Percentiles rank a stretch among this genome's conserved stretches.
Conservation (phyloP, 2,329 filamentous ascomycete species). For the Clathrospora elynae region DNA sequence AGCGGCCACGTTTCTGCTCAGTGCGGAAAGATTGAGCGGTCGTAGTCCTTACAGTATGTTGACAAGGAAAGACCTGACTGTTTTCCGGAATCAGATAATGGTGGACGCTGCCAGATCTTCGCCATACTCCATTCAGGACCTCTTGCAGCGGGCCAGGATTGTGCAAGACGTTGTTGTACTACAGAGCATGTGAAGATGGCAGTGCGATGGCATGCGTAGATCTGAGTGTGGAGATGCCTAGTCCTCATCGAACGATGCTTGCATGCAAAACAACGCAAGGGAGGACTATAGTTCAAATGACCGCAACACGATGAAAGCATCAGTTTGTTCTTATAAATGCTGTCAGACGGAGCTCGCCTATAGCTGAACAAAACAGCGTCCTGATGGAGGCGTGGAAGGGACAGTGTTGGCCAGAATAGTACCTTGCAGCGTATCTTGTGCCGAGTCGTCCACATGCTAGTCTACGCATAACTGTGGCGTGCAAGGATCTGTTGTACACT, state of each 20-base stretch:
- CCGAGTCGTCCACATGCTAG: too few relatives aligned
- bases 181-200: conserved; percentile 32
- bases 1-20: too few relatives aligned
- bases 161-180: conserved; percentile 25
- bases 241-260: conserved; percentile 15
- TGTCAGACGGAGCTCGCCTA: conserved; percentile 5
- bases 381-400: too few relatives aligned
- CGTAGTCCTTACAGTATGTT: too few relatives aligned
- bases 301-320: not conserved
- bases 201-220: conserved; percentile 20
- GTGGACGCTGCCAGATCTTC: too few relatives aligned
- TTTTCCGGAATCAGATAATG: conserved; percentile 5
- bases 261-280: conserved; percentile 31
- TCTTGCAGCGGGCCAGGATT: conserved; percentile 26
- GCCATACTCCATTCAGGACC: conserved; percentile 23
- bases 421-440: too few relatives aligned
- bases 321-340: not conserved
- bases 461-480: conserved; percentile 29
- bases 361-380: not conserved
- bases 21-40: too few relatives aligned
- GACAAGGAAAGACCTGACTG: too few relatives aligned
- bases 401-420: too few relatives aligned
- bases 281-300: conserved; percentile 8
- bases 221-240: conserved; percentile 23
- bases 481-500: conserved; percentile 18